Evolutionary conservation across 495 filamentous ascomycete genomes (phyloP).

Genomic region (Aspergillus incahuasiensis): DNA sequence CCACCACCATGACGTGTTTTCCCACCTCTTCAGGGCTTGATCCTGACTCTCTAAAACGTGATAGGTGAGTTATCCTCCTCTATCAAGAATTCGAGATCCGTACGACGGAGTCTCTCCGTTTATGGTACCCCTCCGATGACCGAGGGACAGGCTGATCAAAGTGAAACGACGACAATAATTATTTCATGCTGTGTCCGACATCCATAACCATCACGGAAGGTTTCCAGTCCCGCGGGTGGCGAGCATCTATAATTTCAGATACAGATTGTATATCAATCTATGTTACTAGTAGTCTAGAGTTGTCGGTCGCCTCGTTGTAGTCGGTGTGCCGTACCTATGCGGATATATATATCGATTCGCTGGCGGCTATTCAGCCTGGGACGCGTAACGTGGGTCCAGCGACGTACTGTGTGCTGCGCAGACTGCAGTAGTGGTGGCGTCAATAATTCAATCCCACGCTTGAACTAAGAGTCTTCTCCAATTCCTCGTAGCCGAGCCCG

Average conservation of each 20-base stretch:
- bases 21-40: neutral
- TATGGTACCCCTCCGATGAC: neutral
- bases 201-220: no score
- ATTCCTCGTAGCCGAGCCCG: no score
- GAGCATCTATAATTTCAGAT: neutral
- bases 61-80: neutral
- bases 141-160: neutral
- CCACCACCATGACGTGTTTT: slow-evolving; percentile 1
- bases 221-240: neutral
- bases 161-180: neutral
- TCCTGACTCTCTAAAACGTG: neutral
- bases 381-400: neutral
- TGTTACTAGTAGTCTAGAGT: no score
- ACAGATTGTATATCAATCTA: no score
- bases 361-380: neutral
- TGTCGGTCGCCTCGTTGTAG: neutral
- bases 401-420: neutral
- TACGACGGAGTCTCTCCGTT: neutral
- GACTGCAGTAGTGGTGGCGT: neutral
- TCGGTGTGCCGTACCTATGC: neutral
- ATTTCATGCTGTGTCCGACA: neutral
- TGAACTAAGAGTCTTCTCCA: no score
- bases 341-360: neutral
- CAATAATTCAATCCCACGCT: neutral
- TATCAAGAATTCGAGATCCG: neutral